Conservation (phyloP, 106 monocot species). For the Amphibolis antarctica region DNA sequence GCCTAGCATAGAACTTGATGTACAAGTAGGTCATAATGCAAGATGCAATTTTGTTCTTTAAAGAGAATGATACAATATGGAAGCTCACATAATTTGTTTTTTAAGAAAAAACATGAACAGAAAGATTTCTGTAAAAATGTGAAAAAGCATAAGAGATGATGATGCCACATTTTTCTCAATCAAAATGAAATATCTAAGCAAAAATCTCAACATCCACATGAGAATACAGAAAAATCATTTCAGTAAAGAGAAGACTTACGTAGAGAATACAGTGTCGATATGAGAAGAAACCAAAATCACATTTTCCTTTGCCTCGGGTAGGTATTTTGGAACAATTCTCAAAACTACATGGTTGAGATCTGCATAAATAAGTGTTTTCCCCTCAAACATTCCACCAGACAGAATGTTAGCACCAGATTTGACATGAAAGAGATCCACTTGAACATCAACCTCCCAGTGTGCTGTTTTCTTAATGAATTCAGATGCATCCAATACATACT, state of each 20-base stretch:
- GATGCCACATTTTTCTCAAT: neutral
- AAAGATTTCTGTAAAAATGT: too few species aligned
- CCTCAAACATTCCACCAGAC: slow-evolving; percentile 59
- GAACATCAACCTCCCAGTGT: slow-evolving; percentile 98
- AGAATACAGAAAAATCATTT: neutral
- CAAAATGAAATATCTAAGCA: neutral
- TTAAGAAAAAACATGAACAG: too few species aligned
- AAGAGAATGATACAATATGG: too few species aligned
- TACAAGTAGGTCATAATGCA: too few species aligned
- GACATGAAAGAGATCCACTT: slow-evolving; percentile 71
- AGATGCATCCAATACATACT: slow-evolving; percentile 81
- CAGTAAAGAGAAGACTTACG: slow-evolving; percentile 37
- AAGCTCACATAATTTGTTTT: too few species aligned
- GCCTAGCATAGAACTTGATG: too few species aligned
- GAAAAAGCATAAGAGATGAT: too few species aligned
- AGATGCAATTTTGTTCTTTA: too few species aligned
- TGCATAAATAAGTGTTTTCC: slow-evolving; percentile 84
- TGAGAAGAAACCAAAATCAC: slow-evolving; percentile 87
- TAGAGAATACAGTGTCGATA: slow-evolving; percentile 91
- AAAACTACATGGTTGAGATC: slow-evolving; percentile 89
- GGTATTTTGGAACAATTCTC: slow-evolving; percentile 85
- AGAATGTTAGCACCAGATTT: slow-evolving; percentile 62
- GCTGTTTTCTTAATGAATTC: slow-evolving; percentile 78
- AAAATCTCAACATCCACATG: neutral
- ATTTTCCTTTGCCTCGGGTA: slow-evolving; percentile 69